Conservation (phyloP, 345 rosid genomes). For the Passiflora organensis region DNA sequence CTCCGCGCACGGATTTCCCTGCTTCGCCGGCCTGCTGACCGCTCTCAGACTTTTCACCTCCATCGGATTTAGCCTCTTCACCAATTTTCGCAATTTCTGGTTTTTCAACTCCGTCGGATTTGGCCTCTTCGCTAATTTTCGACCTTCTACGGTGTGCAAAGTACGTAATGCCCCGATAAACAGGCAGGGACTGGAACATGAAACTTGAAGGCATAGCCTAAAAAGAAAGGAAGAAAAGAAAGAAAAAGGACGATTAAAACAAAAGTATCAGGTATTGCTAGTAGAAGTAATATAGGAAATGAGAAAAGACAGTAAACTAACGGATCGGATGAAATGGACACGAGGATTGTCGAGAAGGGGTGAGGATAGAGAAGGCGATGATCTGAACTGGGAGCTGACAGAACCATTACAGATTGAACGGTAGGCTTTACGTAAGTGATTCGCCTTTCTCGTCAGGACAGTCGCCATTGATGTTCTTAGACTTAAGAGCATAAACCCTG, state of each 20-base stretch:
- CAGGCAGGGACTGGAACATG: too few relatives aligned
- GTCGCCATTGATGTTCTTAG: constrained; percentile 43
- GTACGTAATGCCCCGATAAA: constrained; percentile 23
- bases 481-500: constrained; percentile 7
- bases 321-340: constrained; percentile 21
- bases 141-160: constrained; percentile 7
- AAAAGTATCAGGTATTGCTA: neutral
- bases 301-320: neutral
- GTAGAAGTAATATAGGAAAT: neutral
- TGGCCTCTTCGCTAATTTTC: constrained; percentile 16
- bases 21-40: constrained; percentile 47
- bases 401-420: constrained; percentile 15
- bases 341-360: neutral
- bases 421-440: constrained; percentile 28
- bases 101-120: constrained; percentile 41
- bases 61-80: constrained; percentile 29
- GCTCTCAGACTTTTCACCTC: constrained; percentile 46
- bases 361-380: neutral
- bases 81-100: constrained; percentile 53
- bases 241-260: neutral
- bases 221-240: constrained; percentile 5
- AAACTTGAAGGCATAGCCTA: constrained; percentile 29
- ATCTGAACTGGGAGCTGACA: constrained; percentile 4
- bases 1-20: constrained; percentile 86
- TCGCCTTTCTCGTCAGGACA: constrained; percentile 37